phyloP scores from a whole-genome alignment of 208 protist species.

The Herpetomonas samuelpessoai region DNA sequence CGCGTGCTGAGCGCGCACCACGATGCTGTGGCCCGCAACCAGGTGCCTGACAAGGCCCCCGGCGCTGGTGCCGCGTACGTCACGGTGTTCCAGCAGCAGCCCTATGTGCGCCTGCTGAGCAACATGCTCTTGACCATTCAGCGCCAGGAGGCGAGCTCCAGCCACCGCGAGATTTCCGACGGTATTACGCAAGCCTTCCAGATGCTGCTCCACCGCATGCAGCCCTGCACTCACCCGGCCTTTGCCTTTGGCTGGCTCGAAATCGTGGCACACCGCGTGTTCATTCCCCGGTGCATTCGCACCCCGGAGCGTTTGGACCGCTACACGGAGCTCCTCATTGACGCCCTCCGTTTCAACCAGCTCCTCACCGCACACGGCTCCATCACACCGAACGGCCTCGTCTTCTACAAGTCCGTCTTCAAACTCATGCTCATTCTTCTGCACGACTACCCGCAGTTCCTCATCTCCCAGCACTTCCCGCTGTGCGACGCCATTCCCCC shows the following conservation, averaged over 20 bases:
- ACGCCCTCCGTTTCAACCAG: constrained; percentile 76
- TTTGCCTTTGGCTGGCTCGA: constrained; percentile 99
- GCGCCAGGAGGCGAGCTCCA: constrained; percentile 37
- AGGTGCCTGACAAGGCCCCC: constrained; percentile 31
- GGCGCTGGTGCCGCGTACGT: constrained; percentile 56
- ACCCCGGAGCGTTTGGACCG: constrained; percentile 36
- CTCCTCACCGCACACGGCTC: constrained; percentile 51
- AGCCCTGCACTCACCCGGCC: constrained; percentile 91
- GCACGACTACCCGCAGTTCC: constrained; percentile 99
- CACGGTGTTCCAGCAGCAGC: constrained; percentile 96
- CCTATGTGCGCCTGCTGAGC: constrained; percentile 96
- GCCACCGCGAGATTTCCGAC: constrained; percentile 42
- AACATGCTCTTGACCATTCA: constrained; percentile 90
- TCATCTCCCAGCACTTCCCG: constrained; percentile 97
- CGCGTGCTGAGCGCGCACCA: constrained; percentile 77
- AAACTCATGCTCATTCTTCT: constrained; percentile 96
- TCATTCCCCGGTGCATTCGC: constrained; percentile 97
- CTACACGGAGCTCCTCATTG: constrained; percentile 72
- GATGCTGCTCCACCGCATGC: constrained; percentile 85
- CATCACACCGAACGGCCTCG: constrained; percentile 65
- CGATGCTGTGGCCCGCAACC: constrained; percentile 42
- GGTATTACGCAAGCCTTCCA: constrained; percentile 87
- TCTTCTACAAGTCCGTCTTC: constrained; percentile 91
- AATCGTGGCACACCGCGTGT: constrained; percentile 95
- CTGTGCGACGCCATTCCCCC: constrained; percentile 95